These are phyloP conservation scores for Perkinsus chesapeaki DNA, from an alignment of 169 alveolate genomes.

Conservation along the genomic window DNA sequence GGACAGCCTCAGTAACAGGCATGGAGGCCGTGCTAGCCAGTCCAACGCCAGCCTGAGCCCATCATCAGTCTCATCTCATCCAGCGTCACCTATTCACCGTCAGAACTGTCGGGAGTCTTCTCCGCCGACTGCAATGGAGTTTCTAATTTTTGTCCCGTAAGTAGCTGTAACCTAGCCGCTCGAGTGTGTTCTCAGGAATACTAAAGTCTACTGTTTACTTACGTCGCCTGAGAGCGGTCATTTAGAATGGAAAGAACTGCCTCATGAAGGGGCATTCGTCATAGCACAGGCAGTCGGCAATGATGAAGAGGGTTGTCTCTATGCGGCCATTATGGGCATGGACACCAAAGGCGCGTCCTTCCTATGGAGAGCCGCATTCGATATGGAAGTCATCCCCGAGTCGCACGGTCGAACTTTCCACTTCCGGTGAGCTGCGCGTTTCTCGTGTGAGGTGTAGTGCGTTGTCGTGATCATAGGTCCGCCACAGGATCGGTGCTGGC, in stretches of 20 bases:
- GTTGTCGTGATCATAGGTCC: neutral
- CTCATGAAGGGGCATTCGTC: neutral
- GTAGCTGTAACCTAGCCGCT: neutral
- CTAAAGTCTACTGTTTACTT: neutral
- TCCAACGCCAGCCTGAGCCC: too few relatives aligned
- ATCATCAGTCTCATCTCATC: neutral
- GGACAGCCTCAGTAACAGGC: too few relatives aligned
- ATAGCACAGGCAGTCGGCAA: neutral
- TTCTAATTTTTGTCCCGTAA: neutral
- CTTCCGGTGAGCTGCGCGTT: neutral
- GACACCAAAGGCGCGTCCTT: neutral
- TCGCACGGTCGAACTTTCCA: neutral
- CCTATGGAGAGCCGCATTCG: neutral
- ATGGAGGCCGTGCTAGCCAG: too few relatives aligned
- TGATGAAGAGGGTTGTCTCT: neutral
- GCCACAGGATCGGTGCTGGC: neutral
- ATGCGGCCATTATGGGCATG: neutral
- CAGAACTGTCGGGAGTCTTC: too few relatives aligned
- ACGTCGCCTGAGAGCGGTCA: neutral
- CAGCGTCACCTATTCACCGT: too few relatives aligned
- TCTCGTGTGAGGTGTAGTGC: neutral
- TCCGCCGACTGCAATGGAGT: neutral
- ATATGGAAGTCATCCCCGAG: neutral
- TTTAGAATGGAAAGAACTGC: neutral
- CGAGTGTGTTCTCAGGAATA: neutral